Percentiles rank a stretch among this genome's conserved stretches.
phyloP scores from a whole-genome alignment of 1,284 basidiomycete species.

The Papiliotrema terrestris region DNA sequence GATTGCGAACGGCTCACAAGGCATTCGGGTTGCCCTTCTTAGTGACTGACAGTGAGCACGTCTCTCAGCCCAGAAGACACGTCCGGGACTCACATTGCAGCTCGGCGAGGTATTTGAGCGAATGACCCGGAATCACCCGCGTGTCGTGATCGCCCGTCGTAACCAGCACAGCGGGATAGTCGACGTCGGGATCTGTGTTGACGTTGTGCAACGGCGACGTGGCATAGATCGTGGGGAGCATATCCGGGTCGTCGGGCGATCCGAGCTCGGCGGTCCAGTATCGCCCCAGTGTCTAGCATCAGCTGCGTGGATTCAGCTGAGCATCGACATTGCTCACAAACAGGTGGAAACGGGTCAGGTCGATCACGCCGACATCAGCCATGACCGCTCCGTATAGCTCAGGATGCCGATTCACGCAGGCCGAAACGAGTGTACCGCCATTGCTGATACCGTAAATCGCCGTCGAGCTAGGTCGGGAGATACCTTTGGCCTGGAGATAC shows the following conservation, averaged over 20 bases:
- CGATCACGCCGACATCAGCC: constrained; percentile 13
- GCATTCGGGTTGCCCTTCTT: neutral
- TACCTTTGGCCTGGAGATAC: constrained; percentile 10
- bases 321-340: no score
- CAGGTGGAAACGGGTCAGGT: constrained; percentile 13
- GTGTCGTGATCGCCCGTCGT: constrained; percentile 16
- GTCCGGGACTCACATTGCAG: constrained; percentile 8
- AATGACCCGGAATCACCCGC: constrained; percentile 17
- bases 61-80: neutral
- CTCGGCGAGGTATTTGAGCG: constrained; percentile 16
- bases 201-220: constrained; percentile 15
- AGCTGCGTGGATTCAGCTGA: no score
- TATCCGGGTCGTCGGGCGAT: constrained; percentile 9
- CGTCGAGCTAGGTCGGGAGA: constrained; percentile 12
- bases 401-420: constrained; percentile 10
- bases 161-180: constrained; percentile 15
- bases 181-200: neutral
- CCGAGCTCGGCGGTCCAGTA: constrained; percentile 18
- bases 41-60: neutral
- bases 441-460: constrained; percentile 19
- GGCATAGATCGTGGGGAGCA: constrained; percentile 4
- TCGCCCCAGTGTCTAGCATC: constrained; percentile 10
- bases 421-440: constrained; percentile 16
- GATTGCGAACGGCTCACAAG: neutral
- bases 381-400: constrained; percentile 14